Conservation (phyloP, 768 basidiomycete genomes). For the Melanogaster broomeanus region DNA sequence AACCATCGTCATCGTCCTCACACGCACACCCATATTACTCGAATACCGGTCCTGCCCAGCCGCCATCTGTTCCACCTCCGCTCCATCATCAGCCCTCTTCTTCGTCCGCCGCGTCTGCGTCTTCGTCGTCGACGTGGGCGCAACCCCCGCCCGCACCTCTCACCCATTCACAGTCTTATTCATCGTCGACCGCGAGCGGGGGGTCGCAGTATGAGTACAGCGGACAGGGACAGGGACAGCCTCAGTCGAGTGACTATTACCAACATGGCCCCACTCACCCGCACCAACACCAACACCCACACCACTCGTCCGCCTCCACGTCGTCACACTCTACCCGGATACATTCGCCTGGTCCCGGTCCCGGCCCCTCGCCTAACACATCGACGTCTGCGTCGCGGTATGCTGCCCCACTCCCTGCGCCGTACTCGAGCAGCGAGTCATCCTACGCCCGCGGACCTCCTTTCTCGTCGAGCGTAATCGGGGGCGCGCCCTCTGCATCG, state of each 20-base stretch:
- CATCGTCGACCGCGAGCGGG: slow-evolving; percentile 19
- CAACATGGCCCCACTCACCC: slow-evolving; percentile 11
- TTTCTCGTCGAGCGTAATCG: neutral
- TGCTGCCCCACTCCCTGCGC: slow-evolving; percentile 4
- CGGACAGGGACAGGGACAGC: slow-evolving; percentile 18
- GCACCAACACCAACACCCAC: slow-evolving; percentile 8
- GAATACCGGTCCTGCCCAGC: slow-evolving; percentile 8
- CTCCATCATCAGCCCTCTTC: slow-evolving; percentile 1
- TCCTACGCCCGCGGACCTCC: no score
- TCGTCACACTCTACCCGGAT: slow-evolving; percentile 12
- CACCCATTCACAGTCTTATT: slow-evolving; percentile 22
- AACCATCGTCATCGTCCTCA: slow-evolving; percentile 18
- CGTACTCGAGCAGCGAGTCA: neutral
- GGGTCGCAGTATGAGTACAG: slow-evolving; percentile 26
- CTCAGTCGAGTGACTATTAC: slow-evolving; percentile 27
- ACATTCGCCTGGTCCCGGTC: slow-evolving; percentile 19
- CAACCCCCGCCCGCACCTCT: slow-evolving; percentile 7
- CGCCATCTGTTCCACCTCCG: slow-evolving; percentile 15
- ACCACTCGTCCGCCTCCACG: neutral
- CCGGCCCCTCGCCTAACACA: slow-evolving; percentile 10
- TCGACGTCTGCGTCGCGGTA: slow-evolving; percentile 18
- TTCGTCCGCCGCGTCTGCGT: neutral
- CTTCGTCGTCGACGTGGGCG: slow-evolving; percentile 1
- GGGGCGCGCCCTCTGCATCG: neutral
- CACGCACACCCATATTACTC: slow-evolving; percentile 25